phyloP scores from a whole-genome alignment of 164 flowering plant species.

The Tetrastigma voinierianum region DNA sequence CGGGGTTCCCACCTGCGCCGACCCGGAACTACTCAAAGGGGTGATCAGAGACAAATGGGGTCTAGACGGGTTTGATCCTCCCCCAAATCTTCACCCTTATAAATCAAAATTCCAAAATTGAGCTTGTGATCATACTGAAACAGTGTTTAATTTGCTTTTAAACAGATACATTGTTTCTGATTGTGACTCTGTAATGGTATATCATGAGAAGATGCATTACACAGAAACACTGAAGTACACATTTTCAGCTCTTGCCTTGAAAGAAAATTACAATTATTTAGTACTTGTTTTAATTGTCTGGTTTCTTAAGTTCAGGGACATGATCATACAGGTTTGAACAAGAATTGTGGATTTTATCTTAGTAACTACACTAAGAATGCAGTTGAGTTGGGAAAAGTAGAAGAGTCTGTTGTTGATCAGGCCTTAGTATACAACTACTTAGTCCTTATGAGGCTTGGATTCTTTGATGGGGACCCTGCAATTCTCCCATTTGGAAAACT shows the following conservation, averaged over 20 bases:
- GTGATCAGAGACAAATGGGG: constrained; percentile 56
- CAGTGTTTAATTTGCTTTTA: neutral
- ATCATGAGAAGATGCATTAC: constrained; percentile 31
- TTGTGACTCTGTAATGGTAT: constrained; percentile 60
- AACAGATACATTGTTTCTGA: constrained; percentile 73
- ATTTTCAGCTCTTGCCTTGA: constrained; percentile 50
- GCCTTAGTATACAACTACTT: constrained; percentile 48
- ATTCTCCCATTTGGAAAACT: constrained; percentile 50
- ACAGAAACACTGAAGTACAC: constrained; percentile 59
- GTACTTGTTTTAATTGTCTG: neutral
- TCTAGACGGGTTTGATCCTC: constrained; percentile 53
- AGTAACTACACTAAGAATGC: constrained; percentile 47
- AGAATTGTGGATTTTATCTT: constrained; percentile 58
- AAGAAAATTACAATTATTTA: too few relatives aligned
- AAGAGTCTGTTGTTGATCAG: constrained; percentile 39
- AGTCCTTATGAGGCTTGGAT: constrained; percentile 73
- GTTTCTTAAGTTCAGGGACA: neutral
- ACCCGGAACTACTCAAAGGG: constrained; percentile 45
- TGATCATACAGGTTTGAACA: constrained; percentile 48
- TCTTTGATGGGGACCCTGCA: constrained; percentile 60
- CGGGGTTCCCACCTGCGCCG: constrained; percentile 72
- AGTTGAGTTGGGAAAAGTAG: constrained; percentile 39
- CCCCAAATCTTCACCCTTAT: neutral
- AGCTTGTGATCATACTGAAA: too few relatives aligned
- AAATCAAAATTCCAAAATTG: too few relatives aligned